Evolutionary conservation across 139 green algal species (phyloP).

Genomic region (Ettlia oleoabundans): DNA sequence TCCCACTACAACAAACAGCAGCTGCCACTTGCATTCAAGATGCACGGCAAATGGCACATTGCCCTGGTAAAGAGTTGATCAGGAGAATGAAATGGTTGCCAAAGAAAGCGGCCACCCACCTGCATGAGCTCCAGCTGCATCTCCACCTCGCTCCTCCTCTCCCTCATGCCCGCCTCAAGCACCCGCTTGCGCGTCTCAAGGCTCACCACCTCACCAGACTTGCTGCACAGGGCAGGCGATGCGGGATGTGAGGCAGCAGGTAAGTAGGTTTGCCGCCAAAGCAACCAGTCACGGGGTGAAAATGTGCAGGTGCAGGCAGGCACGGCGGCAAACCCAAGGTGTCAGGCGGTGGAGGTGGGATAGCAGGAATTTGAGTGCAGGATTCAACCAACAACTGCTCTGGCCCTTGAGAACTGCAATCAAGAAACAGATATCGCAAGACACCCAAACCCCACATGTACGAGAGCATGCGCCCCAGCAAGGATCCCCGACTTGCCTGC

Average conservation of each 20-base stretch:
- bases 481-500: constrained; percentile 17
- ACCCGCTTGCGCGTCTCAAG: constrained; percentile 80
- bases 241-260: neutral
- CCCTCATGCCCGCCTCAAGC: constrained; percentile 80
- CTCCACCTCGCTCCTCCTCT: constrained; percentile 80
- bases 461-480: neutral
- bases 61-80: neutral
- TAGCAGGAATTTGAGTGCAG: too few relatives aligned
- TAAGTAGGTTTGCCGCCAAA: neutral
- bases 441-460: neutral
- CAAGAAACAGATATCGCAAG: neutral
- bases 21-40: too few relatives aligned
- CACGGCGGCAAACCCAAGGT: too few relatives aligned
- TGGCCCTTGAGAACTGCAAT: too few relatives aligned
- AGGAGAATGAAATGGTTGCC: neutral
- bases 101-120: neutral
- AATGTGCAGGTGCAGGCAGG: too few relatives aligned
- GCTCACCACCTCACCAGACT: constrained; percentile 74
- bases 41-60: neutral
- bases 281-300: neutral
- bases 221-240: constrained; percentile 21
- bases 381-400: too few relatives aligned
- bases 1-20: too few relatives aligned
- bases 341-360: too few relatives aligned
- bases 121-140: constrained; percentile 52